Evolutionary conservation across 1,139 yeast genomes (phyloP), one percentile per base, ranked within the genome.

Genomic region (Yamadazyma songkhlaensis): DNA sequence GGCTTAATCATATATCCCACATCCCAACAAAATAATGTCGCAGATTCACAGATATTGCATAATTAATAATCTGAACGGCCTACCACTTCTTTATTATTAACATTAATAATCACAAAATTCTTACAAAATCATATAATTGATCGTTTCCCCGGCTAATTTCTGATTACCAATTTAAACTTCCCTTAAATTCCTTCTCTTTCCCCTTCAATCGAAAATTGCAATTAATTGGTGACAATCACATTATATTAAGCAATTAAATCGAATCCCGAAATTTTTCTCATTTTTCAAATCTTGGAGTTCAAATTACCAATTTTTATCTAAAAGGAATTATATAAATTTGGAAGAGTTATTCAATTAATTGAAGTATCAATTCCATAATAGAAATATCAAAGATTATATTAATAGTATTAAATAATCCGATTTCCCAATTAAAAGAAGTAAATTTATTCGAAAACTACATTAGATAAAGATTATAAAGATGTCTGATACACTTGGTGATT

Each of bases 401-500:
- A 17, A 17, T 4, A 17, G 6, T 17, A 4, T 17, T 6, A 17
- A 17, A 17, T 17, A 17, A 17, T 17, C 20, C 6, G 6, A 17
- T 17, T 17, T 6, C 20, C 20, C 20, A 17, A 17, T 17, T 17
- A 4, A 17, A 6, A 17, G 6, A 4, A 17, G 4, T 17, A 17
- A 25, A 25, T 5, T 25, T 6, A 27, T 10, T 9, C 5, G 9
- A 13, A 14, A 27, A 13, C 15, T 9, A 14, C 4, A 27, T 27
- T 4, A 27, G 29, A 25, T 26, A 11, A 23, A 10, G 9, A 13
- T 12, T 32, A 23, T n/a, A 25, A 35, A 15, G 12, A 48, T 48
- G 52, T 47, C 51, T 15, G 53, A 53, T 41, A 41, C 63, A 22
- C 81, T 81, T 57, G 79, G 77, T 47, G 76, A 81, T 51, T 67